A percentile compares a stretch with the other conserved stretches of the same genome.
Evolutionary conservation across 768 basidiomycete genomes (phyloP).

Genomic region (Boletus reticulatus): DNA sequence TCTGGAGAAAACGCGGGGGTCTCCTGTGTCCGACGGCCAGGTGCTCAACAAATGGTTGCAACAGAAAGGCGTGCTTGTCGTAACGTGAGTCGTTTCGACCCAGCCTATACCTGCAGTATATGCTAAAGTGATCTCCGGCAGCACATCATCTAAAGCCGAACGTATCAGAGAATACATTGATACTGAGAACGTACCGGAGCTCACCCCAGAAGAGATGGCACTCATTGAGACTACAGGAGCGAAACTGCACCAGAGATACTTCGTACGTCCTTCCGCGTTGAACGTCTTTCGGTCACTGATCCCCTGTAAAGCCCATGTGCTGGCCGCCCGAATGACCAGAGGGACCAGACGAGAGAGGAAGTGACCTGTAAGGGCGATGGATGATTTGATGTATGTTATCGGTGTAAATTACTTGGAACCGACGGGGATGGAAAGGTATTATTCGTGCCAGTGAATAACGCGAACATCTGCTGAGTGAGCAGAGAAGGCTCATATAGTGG

Average conservation of each 20-base stretch:
- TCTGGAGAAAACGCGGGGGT: slow-evolving; percentile 23
- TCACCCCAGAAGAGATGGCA: slow-evolving; percentile 24
- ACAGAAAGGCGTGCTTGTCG: slow-evolving; percentile 30
- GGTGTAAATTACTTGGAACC: background rate
- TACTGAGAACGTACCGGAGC: slow-evolving; percentile 27
- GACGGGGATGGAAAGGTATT: no score
- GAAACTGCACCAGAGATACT: slow-evolving; percentile 23
- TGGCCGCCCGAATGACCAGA: slow-evolving; percentile 21
- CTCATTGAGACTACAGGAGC: slow-evolving; percentile 27
- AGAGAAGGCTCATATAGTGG: no score
- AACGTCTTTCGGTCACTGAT: background rate
- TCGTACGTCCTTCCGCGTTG: slow-evolving; percentile 16
- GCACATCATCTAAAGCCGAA: slow-evolving; percentile 34
- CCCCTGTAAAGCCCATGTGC: slow-evolving; percentile 4
- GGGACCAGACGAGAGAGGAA: background rate
- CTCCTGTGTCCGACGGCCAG: slow-evolving; percentile 26
- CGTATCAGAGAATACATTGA: slow-evolving; percentile 35
- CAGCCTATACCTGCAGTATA: background rate
- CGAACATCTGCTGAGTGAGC: no score
- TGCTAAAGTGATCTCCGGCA: slow-evolving; percentile 7
- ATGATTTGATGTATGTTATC: background rate
- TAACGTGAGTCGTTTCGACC: slow-evolving; percentile 24
- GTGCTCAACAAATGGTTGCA: slow-evolving; percentile 31
- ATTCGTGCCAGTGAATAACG: no score
- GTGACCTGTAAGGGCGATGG: background rate